phyloP scores from a whole-genome alignment of 345 rosid species.

The Sonneratia alba region DNA sequence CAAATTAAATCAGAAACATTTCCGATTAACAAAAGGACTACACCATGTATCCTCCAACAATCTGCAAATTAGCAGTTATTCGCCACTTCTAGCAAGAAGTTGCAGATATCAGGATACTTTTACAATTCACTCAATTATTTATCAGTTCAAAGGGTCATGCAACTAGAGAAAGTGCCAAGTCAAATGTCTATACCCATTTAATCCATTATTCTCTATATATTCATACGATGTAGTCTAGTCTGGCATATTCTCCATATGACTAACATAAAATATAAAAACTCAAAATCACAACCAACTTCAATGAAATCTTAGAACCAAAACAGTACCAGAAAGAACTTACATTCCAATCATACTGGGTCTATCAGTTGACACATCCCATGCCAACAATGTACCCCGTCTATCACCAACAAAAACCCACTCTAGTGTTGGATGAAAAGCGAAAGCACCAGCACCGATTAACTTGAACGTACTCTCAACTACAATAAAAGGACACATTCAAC shows the following conservation, averaged over 20 bases:
- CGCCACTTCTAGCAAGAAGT: neutral
- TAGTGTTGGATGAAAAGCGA: constrained; percentile 89
- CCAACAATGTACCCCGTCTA: constrained; percentile 89
- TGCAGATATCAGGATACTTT: neutral
- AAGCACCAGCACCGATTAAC: constrained; percentile 87
- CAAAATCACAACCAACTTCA: neutral
- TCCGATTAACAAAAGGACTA: neutral
- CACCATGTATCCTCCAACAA: neutral
- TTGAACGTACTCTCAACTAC: constrained; percentile 92
- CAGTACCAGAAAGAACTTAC: constrained; percentile 29
- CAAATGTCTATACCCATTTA: neutral
- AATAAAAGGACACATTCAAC: constrained; percentile 7
- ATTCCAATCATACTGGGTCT: constrained; percentile 96
- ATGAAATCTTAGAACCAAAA: neutral
- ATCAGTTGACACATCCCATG: constrained; percentile 99
- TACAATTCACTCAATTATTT: neutral
- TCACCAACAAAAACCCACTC: constrained; percentile 99
- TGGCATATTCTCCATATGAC: neutral
- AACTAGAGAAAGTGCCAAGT: neutral
- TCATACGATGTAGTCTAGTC: neutral
- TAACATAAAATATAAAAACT: neutral
- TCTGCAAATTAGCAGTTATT: neutral
- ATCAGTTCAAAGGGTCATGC: neutral
- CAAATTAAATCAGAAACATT: neutral
- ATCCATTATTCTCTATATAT: neutral